Evolutionary conservation across 1,284 basidiomycete species (phyloP).

Genomic region (Earliella scabrosa): DNA sequence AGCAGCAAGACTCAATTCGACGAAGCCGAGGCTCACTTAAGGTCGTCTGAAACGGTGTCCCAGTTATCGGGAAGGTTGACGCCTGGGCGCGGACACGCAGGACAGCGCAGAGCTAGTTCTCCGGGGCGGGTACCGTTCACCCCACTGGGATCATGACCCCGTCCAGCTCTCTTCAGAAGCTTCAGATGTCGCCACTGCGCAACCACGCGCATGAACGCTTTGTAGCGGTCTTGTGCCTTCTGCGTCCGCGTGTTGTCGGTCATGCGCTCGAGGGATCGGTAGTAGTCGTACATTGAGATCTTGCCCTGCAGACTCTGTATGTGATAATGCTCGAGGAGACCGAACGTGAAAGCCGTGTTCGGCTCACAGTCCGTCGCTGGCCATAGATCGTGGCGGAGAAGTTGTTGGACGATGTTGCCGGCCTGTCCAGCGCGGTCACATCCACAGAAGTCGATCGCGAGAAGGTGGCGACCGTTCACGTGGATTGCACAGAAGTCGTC

Average conservation of each 20-base stretch:
- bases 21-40: too few relatives aligned
- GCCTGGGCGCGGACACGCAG: slow-evolving; percentile 34
- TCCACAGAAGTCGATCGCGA: slow-evolving; percentile 1
- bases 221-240: too few relatives aligned
- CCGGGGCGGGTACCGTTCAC: slow-evolving; percentile 21
- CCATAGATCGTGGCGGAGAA: slow-evolving; percentile 10
- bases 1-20: too few relatives aligned
- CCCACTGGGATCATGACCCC: slow-evolving; percentile 22
- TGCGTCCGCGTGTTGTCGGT: too few relatives aligned
- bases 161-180: slow-evolving; percentile 25
- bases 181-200: slow-evolving; percentile 26
- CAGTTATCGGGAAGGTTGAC: slow-evolving; percentile 36
- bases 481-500: slow-evolving; percentile 3
- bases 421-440: not conserved
- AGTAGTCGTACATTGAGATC: too few relatives aligned
- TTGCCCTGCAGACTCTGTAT: too few relatives aligned
- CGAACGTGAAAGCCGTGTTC: slow-evolving; percentile 18
- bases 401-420: slow-evolving; percentile 2
- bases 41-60: slow-evolving; percentile 10
- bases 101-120: slow-evolving; percentile 30
- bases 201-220: slow-evolving; percentile 23
- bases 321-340: slow-evolving; percentile 22
- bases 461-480: not conserved
- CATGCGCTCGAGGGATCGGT: too few relatives aligned
- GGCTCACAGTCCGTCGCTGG: slow-evolving; percentile 20